Evolutionary conservation across 352 stramenopile genomes (phyloP).

Genomic region (Thraustochytrium striatum): DNA sequence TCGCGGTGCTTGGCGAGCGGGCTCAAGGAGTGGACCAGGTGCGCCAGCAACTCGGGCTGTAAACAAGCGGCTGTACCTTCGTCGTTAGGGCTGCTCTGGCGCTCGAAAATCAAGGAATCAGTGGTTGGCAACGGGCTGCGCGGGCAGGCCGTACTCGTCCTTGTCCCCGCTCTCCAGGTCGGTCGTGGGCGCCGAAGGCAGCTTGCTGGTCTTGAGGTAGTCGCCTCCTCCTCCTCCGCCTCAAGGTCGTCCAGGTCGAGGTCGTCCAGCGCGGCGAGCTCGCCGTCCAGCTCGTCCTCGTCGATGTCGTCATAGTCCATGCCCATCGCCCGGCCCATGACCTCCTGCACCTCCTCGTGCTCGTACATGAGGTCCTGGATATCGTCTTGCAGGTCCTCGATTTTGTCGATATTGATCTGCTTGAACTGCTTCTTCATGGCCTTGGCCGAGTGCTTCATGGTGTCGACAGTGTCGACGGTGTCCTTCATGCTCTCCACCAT

Average conservation of each 20-base stretch:
- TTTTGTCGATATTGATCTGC: conserved; percentile 48
- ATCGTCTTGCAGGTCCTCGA: conserved; percentile 49
- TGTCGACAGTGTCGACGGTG: conserved; percentile 40
- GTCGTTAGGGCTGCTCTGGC: too few relatives aligned
- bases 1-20: too few relatives aligned
- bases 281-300: conserved; percentile 45
- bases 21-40: too few relatives aligned
- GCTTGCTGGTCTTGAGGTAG: conserved; percentile 38
- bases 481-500: conserved; percentile 47
- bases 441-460: conserved; percentile 48
- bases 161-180: background rate
- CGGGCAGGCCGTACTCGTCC: conserved; percentile 39
- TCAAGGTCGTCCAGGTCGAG: conserved; percentile 41
- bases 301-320: conserved; percentile 49
- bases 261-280: conserved; percentile 47
- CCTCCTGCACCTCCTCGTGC: conserved; percentile 45
- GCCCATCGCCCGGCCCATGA: conserved; percentile 33
- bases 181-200: conserved; percentile 37
- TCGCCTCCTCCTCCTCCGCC: conserved; percentile 38
- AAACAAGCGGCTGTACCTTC: too few relatives aligned
- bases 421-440: conserved; percentile 50
- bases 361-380: conserved; percentile 52
- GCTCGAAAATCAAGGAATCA: too few relatives aligned
- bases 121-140: conserved; percentile 5
- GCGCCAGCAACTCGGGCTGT: too few relatives aligned